Evolutionary conservation across 2,329 filamentous ascomycete genomes (phyloP).

Genomic region (Alternaria triticina): DNA sequence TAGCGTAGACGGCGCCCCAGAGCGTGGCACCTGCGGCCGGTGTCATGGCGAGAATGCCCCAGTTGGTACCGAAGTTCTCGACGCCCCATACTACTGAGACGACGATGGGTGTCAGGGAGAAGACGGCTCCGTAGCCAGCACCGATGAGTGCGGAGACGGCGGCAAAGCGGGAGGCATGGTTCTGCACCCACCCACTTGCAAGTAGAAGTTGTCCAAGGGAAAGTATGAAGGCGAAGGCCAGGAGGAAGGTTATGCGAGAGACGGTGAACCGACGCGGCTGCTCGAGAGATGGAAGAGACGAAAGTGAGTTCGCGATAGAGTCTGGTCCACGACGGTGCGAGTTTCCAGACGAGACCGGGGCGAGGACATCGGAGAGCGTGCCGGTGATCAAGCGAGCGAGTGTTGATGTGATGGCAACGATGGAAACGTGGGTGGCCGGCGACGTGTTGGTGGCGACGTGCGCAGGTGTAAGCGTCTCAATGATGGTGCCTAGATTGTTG

Average conservation of each 20-base stretch:
- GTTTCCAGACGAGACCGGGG: constrained; percentile 60
- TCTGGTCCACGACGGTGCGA: constrained; percentile 61
- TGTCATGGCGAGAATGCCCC: constrained; percentile 92
- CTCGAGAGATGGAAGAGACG: constrained; percentile 37
- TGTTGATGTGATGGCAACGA: constrained; percentile 89
- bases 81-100: constrained; percentile 98
- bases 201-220: constrained; percentile 80
- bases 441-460: constrained; percentile 65
- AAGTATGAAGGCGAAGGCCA: constrained; percentile 81
- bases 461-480: constrained; percentile 78
- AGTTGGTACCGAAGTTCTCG: constrained; percentile 98
- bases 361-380: constrained; percentile 85
- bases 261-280: constrained; percentile 58
- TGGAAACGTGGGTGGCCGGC: constrained; percentile 87
- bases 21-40: constrained; percentile 86
- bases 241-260: constrained; percentile 80
- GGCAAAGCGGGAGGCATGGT: constrained; percentile 81
- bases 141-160: constrained; percentile 84
- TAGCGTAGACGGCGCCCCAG: constrained; percentile 90
- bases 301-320: constrained; percentile 51
- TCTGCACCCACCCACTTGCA: constrained; percentile 75
- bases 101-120: constrained; percentile 87
- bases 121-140: constrained; percentile 90
- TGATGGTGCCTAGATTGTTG: constrained; percentile 94
- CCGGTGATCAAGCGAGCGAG: constrained; percentile 89